These are phyloP conservation scores for Penicillium sp. DNA, from an alignment of 2,329 filamentous ascomycete species.

Conservation along the genomic window DNA sequence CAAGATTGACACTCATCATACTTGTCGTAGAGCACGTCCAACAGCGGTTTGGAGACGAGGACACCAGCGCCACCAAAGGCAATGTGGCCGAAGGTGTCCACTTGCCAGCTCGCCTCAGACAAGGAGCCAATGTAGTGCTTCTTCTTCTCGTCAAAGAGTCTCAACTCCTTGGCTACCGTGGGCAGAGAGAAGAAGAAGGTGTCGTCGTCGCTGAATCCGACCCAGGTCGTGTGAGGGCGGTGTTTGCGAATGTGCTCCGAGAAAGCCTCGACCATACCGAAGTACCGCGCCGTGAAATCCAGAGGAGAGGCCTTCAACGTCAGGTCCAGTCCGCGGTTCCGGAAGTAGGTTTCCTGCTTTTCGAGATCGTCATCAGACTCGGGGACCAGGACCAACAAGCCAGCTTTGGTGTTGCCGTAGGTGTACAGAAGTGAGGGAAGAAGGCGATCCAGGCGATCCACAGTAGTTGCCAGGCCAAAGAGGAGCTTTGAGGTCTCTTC, in stretches of 20 bases:
- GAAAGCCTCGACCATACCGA: conserved; percentile 39
- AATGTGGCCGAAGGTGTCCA: conserved; percentile 40
- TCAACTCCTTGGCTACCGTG: conserved; percentile 34
- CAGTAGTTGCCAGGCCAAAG: conserved; percentile 39
- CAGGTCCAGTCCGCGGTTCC: conserved; percentile 37
- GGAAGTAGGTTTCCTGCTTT: conserved; percentile 38
- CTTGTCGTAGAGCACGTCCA: conserved; percentile 32
- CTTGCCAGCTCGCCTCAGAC: conserved; percentile 41
- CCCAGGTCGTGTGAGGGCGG: conserved; percentile 38
- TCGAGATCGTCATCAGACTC: conserved; percentile 36
- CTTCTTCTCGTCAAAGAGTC: conserved; percentile 35
- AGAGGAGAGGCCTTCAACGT: conserved; percentile 36
- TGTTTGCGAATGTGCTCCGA: conserved; percentile 33
- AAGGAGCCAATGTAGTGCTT: conserved; percentile 41
- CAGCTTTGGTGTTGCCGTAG: conserved; percentile 38
- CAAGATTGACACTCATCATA: conserved; percentile 41
- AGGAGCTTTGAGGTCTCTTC: conserved; percentile 39
- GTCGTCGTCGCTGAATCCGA: conserved; percentile 41
- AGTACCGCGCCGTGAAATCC: conserved; percentile 40
- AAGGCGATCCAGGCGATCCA: conserved; percentile 38
- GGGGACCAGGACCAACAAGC: conserved; percentile 38
- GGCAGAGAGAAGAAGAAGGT: conserved; percentile 40
- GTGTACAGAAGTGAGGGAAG: conserved; percentile 39
- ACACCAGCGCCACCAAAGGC: conserved; percentile 43
- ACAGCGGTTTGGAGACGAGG: conserved; percentile 38